Evolutionary conservation across 768 basidiomycete genomes (phyloP).

Genomic region (Panaeolus papilionaceus): DNA sequence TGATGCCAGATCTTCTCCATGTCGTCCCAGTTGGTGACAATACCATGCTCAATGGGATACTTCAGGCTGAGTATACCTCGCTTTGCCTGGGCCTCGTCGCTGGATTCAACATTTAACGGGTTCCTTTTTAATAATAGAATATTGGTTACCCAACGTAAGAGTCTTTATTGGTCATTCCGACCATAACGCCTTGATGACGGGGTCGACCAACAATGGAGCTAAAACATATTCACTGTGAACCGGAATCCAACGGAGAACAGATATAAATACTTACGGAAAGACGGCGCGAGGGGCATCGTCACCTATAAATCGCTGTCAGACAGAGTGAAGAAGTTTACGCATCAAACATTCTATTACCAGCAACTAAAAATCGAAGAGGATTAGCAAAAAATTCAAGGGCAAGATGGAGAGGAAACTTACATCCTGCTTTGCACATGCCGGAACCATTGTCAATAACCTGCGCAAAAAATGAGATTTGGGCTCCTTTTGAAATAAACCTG

Average conservation of each 20-base stretch:
- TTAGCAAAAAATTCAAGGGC: constrained; percentile 44
- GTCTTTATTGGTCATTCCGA: constrained; percentile 96
- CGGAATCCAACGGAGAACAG: background rate
- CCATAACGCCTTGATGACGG: constrained; percentile 93
- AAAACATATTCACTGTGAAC: constrained; percentile 48
- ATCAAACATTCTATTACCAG: constrained; percentile 49
- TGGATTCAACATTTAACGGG: constrained; percentile 10
- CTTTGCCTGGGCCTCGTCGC: constrained; percentile 48
- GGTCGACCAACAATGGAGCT: constrained; percentile 94
- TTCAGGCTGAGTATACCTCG: constrained; percentile 92
- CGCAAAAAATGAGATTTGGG: constrained; percentile 3
- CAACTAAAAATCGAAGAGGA: constrained; percentile 68
- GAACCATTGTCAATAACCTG: constrained; percentile 88
- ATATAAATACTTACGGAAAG: constrained; percentile 77
- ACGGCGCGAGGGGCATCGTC: constrained; percentile 92
- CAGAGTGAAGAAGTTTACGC: constrained; percentile 13
- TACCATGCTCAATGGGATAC: constrained; percentile 93
- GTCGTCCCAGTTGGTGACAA: constrained; percentile 96
- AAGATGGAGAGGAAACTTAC: constrained; percentile 48
- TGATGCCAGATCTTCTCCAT: constrained; percentile 98
- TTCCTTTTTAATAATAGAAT: background rate
- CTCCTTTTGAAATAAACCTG: constrained; percentile 27
- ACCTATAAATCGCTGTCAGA: constrained; percentile 60
- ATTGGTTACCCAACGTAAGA: constrained; percentile 85
- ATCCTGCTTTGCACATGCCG: constrained; percentile 99